Percentiles rank a stretch among this genome's conserved stretches.
Conservation (phyloP, 257 asterid genomes). For the Lycium barbarum region DNA sequence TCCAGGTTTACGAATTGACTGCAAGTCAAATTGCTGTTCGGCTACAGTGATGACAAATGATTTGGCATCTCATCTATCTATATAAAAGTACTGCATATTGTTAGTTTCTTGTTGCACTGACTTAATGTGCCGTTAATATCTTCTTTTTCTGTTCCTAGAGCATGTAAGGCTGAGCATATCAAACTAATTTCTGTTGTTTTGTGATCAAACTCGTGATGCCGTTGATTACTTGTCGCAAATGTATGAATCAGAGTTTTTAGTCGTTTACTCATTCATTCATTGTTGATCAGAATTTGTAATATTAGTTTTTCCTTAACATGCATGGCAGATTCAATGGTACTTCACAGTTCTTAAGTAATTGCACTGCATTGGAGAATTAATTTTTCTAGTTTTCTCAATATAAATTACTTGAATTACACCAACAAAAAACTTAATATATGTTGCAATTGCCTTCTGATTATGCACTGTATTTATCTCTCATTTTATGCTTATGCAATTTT, state of each 20-base stretch:
- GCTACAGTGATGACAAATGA: background rate
- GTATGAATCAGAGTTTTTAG: background rate
- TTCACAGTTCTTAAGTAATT: background rate
- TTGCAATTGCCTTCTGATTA: background rate
- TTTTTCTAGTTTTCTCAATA: conserved; percentile 10
- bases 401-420: background rate
- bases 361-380: background rate
- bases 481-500: conserved; percentile 30
- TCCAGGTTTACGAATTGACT: background rate
- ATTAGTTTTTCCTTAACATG: background rate
- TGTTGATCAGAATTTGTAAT: conserved; percentile 9
- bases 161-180: background rate
- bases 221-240: background rate
- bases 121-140: conserved; percentile 6
- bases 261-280: background rate
- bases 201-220: background rate
- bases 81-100: background rate
- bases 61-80: background rate
- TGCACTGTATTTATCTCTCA: background rate
- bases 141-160: background rate
- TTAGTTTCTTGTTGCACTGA: conserved; percentile 27
- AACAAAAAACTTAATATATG: background rate
- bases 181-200: conserved; percentile 5
- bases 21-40: background rate
- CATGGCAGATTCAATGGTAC: conserved; percentile 5